A percentile compares a stretch with the other conserved stretches of the same genome.
These are phyloP conservation scores for Gyromitra esculenta DNA, from an alignment of 2,329 filamentous ascomycete genomes.

Conservation along the genomic window DNA sequence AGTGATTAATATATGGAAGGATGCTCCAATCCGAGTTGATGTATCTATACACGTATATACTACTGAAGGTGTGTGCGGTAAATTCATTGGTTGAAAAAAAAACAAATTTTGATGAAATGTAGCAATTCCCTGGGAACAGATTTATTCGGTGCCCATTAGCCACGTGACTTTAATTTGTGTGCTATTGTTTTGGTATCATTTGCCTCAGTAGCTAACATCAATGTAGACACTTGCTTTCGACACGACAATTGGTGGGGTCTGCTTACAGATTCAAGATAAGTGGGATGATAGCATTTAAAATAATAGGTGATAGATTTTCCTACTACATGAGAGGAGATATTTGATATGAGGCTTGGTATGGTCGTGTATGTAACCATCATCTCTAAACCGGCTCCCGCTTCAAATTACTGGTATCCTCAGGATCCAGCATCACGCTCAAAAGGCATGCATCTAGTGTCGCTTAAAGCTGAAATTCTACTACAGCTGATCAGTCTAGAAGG, in stretches of 20 bases:
- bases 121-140: neutral
- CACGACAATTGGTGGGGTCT: neutral
- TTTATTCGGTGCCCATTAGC: neutral
- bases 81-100: neutral
- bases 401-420: slow-evolving; percentile 7
- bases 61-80: neutral
- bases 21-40: neutral
- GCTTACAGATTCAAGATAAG: neutral
- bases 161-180: slow-evolving; percentile 10
- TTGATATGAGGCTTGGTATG: neutral
- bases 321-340: neutral
- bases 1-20: neutral
- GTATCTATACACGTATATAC: neutral
- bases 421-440: neutral
- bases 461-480: neutral
- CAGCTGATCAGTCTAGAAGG: neutral
- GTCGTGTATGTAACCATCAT: slow-evolving; percentile 3
- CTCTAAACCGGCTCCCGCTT: neutral
- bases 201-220: slow-evolving; percentile 5
- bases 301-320: neutral
- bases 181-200: neutral
- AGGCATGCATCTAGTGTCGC: neutral
- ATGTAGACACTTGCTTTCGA: neutral
- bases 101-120: neutral
- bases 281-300: neutral